These are phyloP conservation scores for Colletotrichum horii DNA, from an alignment of 2,329 filamentous ascomycete species.

Conservation along the genomic window DNA sequence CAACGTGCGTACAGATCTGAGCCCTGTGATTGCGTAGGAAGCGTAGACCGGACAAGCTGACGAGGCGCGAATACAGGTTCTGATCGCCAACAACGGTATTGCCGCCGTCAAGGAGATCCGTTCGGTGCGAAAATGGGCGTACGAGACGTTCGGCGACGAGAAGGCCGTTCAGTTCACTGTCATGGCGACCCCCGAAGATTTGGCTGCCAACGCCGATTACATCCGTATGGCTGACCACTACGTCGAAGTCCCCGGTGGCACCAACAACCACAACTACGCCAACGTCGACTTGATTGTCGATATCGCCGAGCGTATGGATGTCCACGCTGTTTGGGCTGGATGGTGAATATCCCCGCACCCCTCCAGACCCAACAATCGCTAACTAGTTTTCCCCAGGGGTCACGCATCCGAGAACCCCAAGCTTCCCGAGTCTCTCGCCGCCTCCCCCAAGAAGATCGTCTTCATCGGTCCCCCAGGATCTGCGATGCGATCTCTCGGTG, in stretches of 20 bases:
- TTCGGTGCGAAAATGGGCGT: slow-evolving; percentile 99
- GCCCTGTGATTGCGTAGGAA: not conserved
- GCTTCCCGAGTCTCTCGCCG: slow-evolving; percentile 92
- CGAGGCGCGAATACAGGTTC: slow-evolving; percentile 63
- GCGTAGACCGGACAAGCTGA: slow-evolving; percentile 2
- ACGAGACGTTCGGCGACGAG: slow-evolving; percentile 99
- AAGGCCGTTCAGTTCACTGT: slow-evolving; percentile 98
- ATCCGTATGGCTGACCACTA: slow-evolving; percentile 99
- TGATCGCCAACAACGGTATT: slow-evolving; percentile 99
- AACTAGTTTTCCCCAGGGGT: slow-evolving; percentile 63
- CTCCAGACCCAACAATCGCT: not conserved
- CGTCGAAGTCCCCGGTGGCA: slow-evolving; percentile 97
- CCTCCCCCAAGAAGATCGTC: slow-evolving; percentile 97
- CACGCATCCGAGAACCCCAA: slow-evolving; percentile 99
- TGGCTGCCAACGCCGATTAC: slow-evolving; percentile 97
- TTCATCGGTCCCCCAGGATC: slow-evolving; percentile 98
- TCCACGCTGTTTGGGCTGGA: slow-evolving; percentile 98
- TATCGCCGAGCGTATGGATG: slow-evolving; percentile 96
- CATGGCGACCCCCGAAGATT: slow-evolving; percentile 98
- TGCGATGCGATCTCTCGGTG: slow-evolving; percentile 97
- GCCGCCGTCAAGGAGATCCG: slow-evolving; percentile 99
- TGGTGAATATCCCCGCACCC: slow-evolving; percentile 67
- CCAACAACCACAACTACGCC: slow-evolving; percentile 99
- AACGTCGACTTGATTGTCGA: slow-evolving; percentile 99
- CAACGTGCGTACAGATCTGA: slow-evolving; percentile 69